phyloP scores from a whole-genome alignment of 148 eudicot genomes.

The Linanthus parryae region DNA sequence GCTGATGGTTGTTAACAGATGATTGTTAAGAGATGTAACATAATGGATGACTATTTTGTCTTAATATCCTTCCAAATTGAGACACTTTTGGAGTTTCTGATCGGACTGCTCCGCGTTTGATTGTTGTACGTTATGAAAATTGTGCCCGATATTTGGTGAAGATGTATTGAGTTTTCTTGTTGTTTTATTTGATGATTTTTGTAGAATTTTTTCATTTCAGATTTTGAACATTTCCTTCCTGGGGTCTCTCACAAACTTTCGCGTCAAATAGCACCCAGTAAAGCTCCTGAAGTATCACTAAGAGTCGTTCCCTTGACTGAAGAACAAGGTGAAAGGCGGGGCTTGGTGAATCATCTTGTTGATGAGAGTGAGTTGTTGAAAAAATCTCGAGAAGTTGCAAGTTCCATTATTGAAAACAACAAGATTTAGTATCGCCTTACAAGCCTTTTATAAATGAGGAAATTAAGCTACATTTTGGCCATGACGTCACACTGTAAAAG shows the following conservation, averaged over 20 bases:
- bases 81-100: too few relatives aligned
- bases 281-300: constrained; percentile 83
- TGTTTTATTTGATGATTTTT: too few relatives aligned
- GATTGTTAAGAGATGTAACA: too few relatives aligned
- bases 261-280: constrained; percentile 69
- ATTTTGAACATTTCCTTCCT: constrained; percentile 95
- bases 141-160: too few relatives aligned
- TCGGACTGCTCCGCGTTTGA: too few relatives aligned
- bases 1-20: too few relatives aligned
- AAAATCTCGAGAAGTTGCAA: constrained; percentile 74
- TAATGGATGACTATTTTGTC: too few relatives aligned
- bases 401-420: constrained; percentile 68
- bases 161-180: too few relatives aligned
- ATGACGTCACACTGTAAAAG: constrained; percentile 80
- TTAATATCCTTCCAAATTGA: too few relatives aligned
- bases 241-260: constrained; percentile 99
- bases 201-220: too few relatives aligned
- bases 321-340: constrained; percentile 73
- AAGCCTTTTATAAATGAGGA: constrained; percentile 89
- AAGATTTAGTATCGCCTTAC: constrained; percentile 77
- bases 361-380: constrained; percentile 57
- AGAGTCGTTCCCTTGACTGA: constrained; percentile 67
- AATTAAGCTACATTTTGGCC: constrained; percentile 58
- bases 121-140: too few relatives aligned
- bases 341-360: constrained; percentile 81